Percentiles rank a stretch among this genome's conserved stretches.
phyloP scores from a whole-genome alignment of 306 rosid genomes.

The Quillaja saponaria region DNA sequence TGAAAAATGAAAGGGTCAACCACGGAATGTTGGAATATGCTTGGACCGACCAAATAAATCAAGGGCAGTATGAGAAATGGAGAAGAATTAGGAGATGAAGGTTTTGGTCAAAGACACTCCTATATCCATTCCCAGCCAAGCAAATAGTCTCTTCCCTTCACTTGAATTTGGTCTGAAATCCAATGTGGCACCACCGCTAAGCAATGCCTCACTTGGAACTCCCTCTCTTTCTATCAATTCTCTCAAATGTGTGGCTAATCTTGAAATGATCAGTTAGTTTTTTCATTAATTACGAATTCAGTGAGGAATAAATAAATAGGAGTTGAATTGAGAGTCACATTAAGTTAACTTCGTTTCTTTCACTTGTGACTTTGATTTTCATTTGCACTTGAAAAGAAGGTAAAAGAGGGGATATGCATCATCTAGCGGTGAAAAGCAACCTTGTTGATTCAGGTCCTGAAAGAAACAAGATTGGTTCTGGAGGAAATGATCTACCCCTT shows the following conservation, averaged over 20 bases:
- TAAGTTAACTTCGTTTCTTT: slow-evolving; percentile 33
- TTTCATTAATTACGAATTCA: slow-evolving; percentile 36
- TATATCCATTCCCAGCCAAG: slow-evolving; percentile 53
- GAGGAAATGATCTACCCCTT: slow-evolving; percentile 50
- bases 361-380: slow-evolving; percentile 34
- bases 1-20: slow-evolving; percentile 22
- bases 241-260: slow-evolving; percentile 49
- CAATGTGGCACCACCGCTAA: slow-evolving; percentile 39
- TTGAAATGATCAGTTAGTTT: slow-evolving; percentile 28
- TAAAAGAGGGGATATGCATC: slow-evolving; percentile 46
- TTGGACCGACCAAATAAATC: slow-evolving; percentile 42
- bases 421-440: slow-evolving; percentile 54
- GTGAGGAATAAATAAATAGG: slow-evolving; percentile 34
- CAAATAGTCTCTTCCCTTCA: slow-evolving; percentile 30
- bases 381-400: slow-evolving; percentile 22
- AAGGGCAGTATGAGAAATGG: slow-evolving; percentile 26
- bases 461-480: slow-evolving; percentile 39
- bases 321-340: slow-evolving; percentile 38
- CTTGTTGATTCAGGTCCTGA: slow-evolving; percentile 48
- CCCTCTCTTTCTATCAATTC: slow-evolving; percentile 27
- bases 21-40: slow-evolving; percentile 15
- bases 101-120: slow-evolving; percentile 43
- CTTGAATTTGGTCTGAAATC: slow-evolving; percentile 39
- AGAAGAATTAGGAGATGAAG: slow-evolving; percentile 36
- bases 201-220: slow-evolving; percentile 34